Conservation (phyloP, 306 rosid species). For the Alnus rubra region DNA sequence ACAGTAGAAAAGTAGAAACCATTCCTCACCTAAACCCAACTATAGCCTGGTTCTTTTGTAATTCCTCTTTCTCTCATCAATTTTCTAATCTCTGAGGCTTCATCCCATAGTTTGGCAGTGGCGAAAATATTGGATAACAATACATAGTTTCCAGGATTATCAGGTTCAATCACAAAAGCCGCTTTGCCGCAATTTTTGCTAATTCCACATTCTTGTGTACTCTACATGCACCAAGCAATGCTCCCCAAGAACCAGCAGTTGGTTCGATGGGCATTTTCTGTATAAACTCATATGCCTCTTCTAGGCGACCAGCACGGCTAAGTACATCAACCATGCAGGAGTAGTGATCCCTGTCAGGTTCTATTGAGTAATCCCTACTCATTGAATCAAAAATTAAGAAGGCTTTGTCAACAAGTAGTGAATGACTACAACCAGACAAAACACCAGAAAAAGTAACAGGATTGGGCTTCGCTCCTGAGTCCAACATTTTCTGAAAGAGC, state of each 20-base stretch:
- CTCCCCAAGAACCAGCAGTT: conserved; percentile 58
- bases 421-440: conserved; percentile 63
- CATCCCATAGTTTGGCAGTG: conserved; percentile 54
- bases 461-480: conserved; percentile 45
- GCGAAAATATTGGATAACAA: conserved; percentile 44
- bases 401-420: conserved; percentile 51
- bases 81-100: conserved; percentile 54
- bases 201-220: conserved; percentile 48
- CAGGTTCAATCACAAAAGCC: conserved; percentile 52
- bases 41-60: conserved; percentile 56
- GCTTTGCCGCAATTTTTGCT: conserved; percentile 50
- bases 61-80: conserved; percentile 56
- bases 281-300: conserved; percentile 50
- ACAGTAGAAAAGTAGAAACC: conserved; percentile 49
- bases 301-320: conserved; percentile 52
- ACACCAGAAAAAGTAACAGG: conserved; percentile 53
- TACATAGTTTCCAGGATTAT: conserved; percentile 53
- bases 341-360: conserved; percentile 52
- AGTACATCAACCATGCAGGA: conserved; percentile 54
- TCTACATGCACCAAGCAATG: conserved; percentile 59
- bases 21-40: conserved; percentile 60
- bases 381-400: conserved; percentile 43
- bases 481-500: conserved; percentile 44
- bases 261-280: conserved; percentile 58
- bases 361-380: conserved; percentile 44